Percentiles rank a stretch among this genome's conserved stretches.
Conservation (phyloP, 2,329 filamentous ascomycete genomes). For the Periconia macrospinosa region DNA sequence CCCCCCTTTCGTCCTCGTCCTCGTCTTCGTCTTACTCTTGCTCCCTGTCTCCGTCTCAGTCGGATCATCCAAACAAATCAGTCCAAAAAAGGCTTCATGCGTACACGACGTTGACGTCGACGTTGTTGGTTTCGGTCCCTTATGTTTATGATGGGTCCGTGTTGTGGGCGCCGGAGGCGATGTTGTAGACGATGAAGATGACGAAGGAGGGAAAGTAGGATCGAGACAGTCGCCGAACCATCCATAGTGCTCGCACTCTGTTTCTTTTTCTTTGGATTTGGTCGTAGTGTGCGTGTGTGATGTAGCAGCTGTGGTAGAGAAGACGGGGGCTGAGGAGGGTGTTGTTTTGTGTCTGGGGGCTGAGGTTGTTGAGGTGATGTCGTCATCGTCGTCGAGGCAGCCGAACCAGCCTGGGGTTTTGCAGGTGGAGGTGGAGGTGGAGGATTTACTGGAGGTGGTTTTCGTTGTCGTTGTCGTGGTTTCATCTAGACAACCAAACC, state of each 20-base stretch:
- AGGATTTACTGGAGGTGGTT: slow-evolving; percentile 11
- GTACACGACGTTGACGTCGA: slow-evolving; percentile 25
- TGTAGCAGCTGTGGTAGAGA: slow-evolving; percentile 34
- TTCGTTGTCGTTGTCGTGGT: slow-evolving; percentile 53
- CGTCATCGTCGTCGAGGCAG: slow-evolving; percentile 57
- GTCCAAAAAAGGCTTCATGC: slow-evolving; percentile 30
- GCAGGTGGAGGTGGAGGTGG: slow-evolving; percentile 45
- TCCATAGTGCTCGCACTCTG: slow-evolving; percentile 48
- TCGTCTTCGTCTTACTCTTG: not conserved
- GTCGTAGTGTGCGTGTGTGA: slow-evolving; percentile 28
- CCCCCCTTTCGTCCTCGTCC: not conserved
- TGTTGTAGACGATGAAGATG: slow-evolving; percentile 21
- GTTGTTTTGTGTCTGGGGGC: slow-evolving; percentile 19
- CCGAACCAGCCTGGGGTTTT: slow-evolving; percentile 66
- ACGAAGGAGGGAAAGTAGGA: slow-evolving; percentile 47
- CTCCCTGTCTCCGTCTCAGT: not conserved
- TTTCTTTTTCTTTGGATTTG: slow-evolving; percentile 40
- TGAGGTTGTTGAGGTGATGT: slow-evolving; percentile 38
- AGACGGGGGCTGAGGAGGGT: slow-evolving; percentile 25
- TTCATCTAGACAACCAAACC: slow-evolving; percentile 81
- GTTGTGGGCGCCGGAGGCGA: slow-evolving; percentile 21
- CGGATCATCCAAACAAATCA: slow-evolving; percentile 28
- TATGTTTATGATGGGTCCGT: not conserved
- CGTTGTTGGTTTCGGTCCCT: slow-evolving; percentile 16
- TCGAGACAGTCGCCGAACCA: slow-evolving; percentile 56